A percentile compares a stretch with the other conserved stretches of the same genome.
Evolutionary conservation across 306 rosid genomes (phyloP).

Genomic region (Sechiopsis laciniata): DNA sequence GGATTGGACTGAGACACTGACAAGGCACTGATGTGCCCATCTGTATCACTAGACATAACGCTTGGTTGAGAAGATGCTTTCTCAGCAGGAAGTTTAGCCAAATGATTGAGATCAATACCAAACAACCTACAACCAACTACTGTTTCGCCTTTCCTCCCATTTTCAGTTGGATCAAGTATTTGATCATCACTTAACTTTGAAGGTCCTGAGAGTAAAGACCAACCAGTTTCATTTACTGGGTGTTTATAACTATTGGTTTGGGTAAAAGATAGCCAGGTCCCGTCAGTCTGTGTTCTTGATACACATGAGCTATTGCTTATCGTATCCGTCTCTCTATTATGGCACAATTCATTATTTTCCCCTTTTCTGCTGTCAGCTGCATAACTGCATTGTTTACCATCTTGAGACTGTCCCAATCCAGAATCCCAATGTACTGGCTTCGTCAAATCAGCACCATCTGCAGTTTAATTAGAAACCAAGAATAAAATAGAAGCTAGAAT

Average conservation of each 20-base stretch:
- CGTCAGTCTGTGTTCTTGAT: slow-evolving; percentile 52
- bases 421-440: slow-evolving; percentile 56
- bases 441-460: slow-evolving; percentile 44
- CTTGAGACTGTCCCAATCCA: slow-evolving; percentile 37
- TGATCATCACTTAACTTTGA: slow-evolving; percentile 41
- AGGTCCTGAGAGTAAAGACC: slow-evolving; percentile 35
- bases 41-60: slow-evolving; percentile 30
- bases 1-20: slow-evolving; percentile 44
- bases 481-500: not conserved
- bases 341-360: slow-evolving; percentile 42
- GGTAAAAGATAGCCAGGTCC: slow-evolving; percentile 57
- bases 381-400: slow-evolving; percentile 37
- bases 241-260: slow-evolving; percentile 42
- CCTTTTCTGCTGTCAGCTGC: slow-evolving; percentile 42
- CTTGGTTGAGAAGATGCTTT: slow-evolving; percentile 35
- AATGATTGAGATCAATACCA: slow-evolving; percentile 59
- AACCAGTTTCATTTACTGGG: slow-evolving; percentile 39
- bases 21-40: slow-evolving; percentile 37
- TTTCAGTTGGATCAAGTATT: slow-evolving; percentile 43
- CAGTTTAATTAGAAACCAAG: slow-evolving; percentile 3
- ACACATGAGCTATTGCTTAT: slow-evolving; percentile 37
- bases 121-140: slow-evolving; percentile 56
- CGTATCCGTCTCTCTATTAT: slow-evolving; percentile 43
- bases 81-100: slow-evolving; percentile 32
- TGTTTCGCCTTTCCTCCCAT: slow-evolving; percentile 52